These are phyloP conservation scores for Saksenaea vasiformis DNA, from an alignment of 371 early-diverging fungal genomes.

Conservation along the genomic window DNA sequence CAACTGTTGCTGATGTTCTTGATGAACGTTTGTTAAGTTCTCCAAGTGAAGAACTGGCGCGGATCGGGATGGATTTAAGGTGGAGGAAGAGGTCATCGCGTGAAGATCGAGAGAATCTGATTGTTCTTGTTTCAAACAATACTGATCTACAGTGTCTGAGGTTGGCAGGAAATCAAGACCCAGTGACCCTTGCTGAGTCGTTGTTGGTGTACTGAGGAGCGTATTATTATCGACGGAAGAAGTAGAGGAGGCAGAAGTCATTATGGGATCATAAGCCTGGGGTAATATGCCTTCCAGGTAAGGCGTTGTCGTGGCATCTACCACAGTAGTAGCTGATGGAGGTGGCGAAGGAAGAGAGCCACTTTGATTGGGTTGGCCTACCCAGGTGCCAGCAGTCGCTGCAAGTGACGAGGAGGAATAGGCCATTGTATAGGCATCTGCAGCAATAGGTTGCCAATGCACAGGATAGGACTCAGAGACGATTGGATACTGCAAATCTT, in stretches of 20 bases:
- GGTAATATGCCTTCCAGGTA: not conserved
- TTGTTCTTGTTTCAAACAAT: not conserved
- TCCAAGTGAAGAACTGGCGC: constrained; percentile 7
- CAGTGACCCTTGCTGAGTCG: not conserved
- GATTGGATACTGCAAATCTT: constrained; percentile 18
- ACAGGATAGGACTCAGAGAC: not conserved
- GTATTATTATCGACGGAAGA: not conserved
- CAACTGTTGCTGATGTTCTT: constrained; percentile 20
- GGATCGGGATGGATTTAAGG: constrained; percentile 9
- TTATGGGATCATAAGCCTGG: not conserved
- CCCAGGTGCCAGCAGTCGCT: not conserved
- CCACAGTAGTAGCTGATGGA: not conserved
- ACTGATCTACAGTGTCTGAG: not conserved
- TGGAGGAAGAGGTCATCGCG: not conserved
- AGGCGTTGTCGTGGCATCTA: not conserved
- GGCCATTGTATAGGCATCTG: not conserved
- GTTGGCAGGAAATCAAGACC: constrained; percentile 8
- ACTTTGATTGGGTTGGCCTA: not conserved
- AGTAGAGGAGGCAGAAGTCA: not conserved
- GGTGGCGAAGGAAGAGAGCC: not conserved
- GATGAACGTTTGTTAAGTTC: constrained; percentile 17
- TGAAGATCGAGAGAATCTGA: not conserved
- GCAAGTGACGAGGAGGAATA: not conserved
- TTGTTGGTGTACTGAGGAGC: not conserved
- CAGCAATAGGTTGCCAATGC: not conserved